Evolutionary conservation across 306 rosid genomes (phyloP).

Genomic region (Prunus kanzakura): DNA sequence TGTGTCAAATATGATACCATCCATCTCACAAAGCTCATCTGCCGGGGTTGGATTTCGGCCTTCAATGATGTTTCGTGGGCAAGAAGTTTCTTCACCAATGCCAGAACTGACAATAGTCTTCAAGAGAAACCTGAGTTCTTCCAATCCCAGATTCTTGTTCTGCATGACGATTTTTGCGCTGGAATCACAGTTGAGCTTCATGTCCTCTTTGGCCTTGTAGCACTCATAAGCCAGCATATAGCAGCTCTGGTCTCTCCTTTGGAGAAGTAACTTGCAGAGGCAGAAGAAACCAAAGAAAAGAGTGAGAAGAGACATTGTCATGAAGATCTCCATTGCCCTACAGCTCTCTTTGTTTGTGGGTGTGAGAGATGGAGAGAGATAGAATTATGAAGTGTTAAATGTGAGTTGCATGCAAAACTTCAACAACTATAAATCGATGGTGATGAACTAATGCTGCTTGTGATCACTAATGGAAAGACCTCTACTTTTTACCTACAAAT

Average conservation of each 20-base stretch:
- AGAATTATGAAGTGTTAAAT: neutral
- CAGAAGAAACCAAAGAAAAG: slow-evolving; percentile 30
- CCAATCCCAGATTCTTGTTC: slow-evolving; percentile 62
- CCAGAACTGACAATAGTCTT: slow-evolving; percentile 73
- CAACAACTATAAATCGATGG: neutral
- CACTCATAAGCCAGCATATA: slow-evolving; percentile 79
- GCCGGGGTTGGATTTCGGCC: slow-evolving; percentile 39
- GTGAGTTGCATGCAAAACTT: neutral
- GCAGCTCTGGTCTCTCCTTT: slow-evolving; percentile 48
- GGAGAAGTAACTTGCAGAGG: slow-evolving; percentile 35
- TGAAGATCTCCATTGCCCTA: slow-evolving; percentile 39
- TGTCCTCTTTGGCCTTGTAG: slow-evolving; percentile 55
- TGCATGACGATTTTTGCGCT: slow-evolving; percentile 42
- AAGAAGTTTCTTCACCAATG: slow-evolving; percentile 68
- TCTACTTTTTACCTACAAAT: neutral
- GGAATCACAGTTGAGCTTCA: slow-evolving; percentile 42
- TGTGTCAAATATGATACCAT: slow-evolving; percentile 61
- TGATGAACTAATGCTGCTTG: neutral
- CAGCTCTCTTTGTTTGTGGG: neutral
- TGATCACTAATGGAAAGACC: neutral
- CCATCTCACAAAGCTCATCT: slow-evolving; percentile 59
- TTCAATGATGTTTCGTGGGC: slow-evolving; percentile 57
- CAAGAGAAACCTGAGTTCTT: slow-evolving; percentile 55
- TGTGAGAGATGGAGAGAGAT: neutral
- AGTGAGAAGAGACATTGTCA: slow-evolving; percentile 26